Base-by-base conservation (phyloP, 345 rosid genomes). In the Camelina hispida region DNA sequence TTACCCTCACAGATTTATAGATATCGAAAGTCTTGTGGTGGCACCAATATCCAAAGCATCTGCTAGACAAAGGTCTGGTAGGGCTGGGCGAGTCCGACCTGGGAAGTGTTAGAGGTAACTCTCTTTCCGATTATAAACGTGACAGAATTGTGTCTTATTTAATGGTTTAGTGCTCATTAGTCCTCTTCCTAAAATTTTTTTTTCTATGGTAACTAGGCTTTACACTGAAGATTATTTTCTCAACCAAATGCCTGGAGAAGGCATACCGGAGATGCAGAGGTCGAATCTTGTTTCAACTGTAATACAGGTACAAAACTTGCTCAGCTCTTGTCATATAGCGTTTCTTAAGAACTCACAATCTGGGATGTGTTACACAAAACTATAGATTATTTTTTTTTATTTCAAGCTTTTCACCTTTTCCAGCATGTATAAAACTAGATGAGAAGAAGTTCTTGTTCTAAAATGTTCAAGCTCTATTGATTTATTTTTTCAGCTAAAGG, bases 1-100 rank as follows among this genome's bases (percentile, higher is more conserved):
- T 53, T 18, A 28, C 54, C 20, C 38, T 81, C 18, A 47, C 84
- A 94, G 99, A 85, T 95, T 48, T 82, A n/a, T 97, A 51, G 97
- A 95, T 71, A 89, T 95, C 42, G 97, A 95, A 83, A 92, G 85
- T 84, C 92, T 95, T 65, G 87, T 95, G 35, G 93, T 95, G 66
- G 93, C 97, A 57, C 96, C 99, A 53, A 90, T 92, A 80, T 92
- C 97, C 44, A 92, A 92, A 81, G 99, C 99, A 66, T 95, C 99
- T 76, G 97, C 99, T 56, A 88, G 89, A 56, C 99, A 95, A 81
- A 89, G 99, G 79, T 84, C 99, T 78, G 99, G 99, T 70, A 89
- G 99, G 79, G 97, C 99, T 68, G 97, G 99, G 66, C 83, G 97
- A 81, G 82, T 95, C 71, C 88, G 97, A 54, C 97, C 97, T 13